A percentile compares a stretch with the other conserved stretches of the same genome.
Evolutionary conservation across 768 basidiomycete species (phyloP).

Genomic region (Hortiboletus campestris): DNA sequence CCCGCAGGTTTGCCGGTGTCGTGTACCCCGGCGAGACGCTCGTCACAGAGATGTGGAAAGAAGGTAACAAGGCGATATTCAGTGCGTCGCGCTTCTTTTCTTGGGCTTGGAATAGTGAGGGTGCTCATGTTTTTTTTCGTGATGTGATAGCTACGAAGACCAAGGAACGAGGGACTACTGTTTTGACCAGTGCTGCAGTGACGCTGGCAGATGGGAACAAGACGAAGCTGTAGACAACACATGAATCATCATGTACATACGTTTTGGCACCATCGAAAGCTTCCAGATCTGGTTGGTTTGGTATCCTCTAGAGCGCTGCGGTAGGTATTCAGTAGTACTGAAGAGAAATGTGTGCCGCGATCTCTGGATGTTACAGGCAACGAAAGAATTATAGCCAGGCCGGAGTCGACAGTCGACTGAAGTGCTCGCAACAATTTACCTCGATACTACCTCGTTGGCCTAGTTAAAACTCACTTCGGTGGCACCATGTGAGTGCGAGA

Average conservation of each 20-base stretch:
- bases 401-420: not conserved
- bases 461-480: not conserved
- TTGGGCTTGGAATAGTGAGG: not conserved
- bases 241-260: not conserved
- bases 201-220: slow-evolving; percentile 59
- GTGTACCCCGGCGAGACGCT: slow-evolving; percentile 96
- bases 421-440: too few relatives aligned
- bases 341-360: too few relatives aligned
- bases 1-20: slow-evolving; percentile 74
- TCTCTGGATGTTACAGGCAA: not conserved
- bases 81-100: slow-evolving; percentile 50
- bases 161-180: slow-evolving; percentile 75
- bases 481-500: not conserved
- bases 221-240: slow-evolving; percentile 51
- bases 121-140: not conserved
- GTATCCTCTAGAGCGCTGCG: too few relatives aligned
- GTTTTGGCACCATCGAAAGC: not conserved
- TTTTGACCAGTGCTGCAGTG: slow-evolving; percentile 78
- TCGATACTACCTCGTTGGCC: too few relatives aligned
- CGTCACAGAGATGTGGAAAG: slow-evolving; percentile 98
- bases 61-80: slow-evolving; percentile 87
- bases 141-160: slow-evolving; percentile 68
- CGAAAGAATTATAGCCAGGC: too few relatives aligned
- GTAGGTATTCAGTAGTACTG: too few relatives aligned
- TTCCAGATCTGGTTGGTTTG: not conserved